phyloP scores from a whole-genome alignment of 495 filamentous ascomycete species.

The Lophium mytilinum region DNA sequence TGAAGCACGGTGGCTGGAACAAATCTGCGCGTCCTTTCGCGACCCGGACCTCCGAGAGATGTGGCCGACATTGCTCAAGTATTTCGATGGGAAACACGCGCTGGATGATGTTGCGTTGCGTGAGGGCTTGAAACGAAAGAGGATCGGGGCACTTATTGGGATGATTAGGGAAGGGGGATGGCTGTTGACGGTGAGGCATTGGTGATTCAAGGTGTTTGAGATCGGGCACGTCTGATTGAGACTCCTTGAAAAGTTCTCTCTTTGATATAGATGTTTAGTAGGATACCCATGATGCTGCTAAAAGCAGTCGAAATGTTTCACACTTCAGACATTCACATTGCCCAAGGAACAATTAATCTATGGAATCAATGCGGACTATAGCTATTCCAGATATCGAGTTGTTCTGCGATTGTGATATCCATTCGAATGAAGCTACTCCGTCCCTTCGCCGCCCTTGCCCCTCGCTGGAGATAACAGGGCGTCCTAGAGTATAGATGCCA shows the following conservation, averaged over 20 bases:
- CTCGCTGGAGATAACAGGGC: too few relatives aligned
- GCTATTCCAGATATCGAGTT: too few relatives aligned
- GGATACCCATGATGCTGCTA: too few relatives aligned
- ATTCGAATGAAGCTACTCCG: too few relatives aligned
- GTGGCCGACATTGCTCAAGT: constrained; percentile 56
- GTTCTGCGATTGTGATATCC: too few relatives aligned
- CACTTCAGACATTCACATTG: too few relatives aligned
- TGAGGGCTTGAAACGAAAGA: constrained; percentile 79
- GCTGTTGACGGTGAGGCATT: constrained; percentile 46
- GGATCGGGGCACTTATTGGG: constrained; percentile 61
- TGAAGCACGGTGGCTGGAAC: constrained; percentile 66
- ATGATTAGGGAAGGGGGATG: constrained; percentile 48
- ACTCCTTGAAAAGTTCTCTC: neutral
- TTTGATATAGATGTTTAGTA: too few relatives aligned
- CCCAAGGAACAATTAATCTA: too few relatives aligned
- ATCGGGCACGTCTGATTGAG: neutral
- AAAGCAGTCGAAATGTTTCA: too few relatives aligned
- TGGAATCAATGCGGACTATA: too few relatives aligned
- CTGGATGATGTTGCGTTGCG: constrained; percentile 76
- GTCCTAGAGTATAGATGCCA: too few relatives aligned
- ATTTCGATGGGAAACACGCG: constrained; percentile 81
- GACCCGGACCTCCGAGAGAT: constrained; percentile 36
- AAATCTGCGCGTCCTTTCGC: constrained; percentile 47
- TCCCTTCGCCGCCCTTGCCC: too few relatives aligned
- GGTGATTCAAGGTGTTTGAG: constrained; percentile 31